Base-by-base conservation (phyloP, 1,284 basidiomycete genomes). In the Ceratobasidium sp. region DNA sequence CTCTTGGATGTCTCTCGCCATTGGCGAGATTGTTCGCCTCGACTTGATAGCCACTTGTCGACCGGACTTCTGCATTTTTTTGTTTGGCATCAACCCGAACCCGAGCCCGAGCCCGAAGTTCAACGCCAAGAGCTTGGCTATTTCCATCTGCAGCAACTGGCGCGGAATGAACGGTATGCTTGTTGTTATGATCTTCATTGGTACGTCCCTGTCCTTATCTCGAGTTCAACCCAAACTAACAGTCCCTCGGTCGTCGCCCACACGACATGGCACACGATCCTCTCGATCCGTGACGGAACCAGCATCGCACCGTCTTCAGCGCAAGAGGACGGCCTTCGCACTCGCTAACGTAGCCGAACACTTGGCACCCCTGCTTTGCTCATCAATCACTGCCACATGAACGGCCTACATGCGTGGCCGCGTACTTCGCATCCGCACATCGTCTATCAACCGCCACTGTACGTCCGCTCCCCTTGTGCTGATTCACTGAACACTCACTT, bases 91-190 rank as follows among this genome's bases (percentile, higher is more conserved):
- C 34, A 50, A 73, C 18, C 32, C 65, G 21, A 41, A 55, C n/a
- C n/a, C n/a, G n/a, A n/a, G n/a, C 10, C 34, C 28, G 21, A 43
- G 6, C n/a, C 46, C 39, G 30, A 46, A 43, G 28, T 23, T 67
- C 26, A 57, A 30, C 36, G 23, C 43, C 18, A 69, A 41, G 3
- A 69, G 41, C 26, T 72, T 71, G n/a, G 50, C 64, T 16, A 60
- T 45, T 23, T 59, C 58, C 21, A 61, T 74, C 71, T 74, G 74
- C 74, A 50, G 50, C 34, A 74, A 72, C 64, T 74, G 74, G 74
- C 46, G 57, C 43, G 71, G 60, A 10, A 72, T 74, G 74, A 45
- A 59, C 32, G 64, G 50, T 14, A 52, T 74, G 55, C 43, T 72
- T 26, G 71, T 46, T 28, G 69, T 61, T 30, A 61, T 72, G 18